Evolutionary conservation across 1,139 yeast species (phyloP).

Genomic region (Zygosaccharomyces pseudobailii): DNA sequence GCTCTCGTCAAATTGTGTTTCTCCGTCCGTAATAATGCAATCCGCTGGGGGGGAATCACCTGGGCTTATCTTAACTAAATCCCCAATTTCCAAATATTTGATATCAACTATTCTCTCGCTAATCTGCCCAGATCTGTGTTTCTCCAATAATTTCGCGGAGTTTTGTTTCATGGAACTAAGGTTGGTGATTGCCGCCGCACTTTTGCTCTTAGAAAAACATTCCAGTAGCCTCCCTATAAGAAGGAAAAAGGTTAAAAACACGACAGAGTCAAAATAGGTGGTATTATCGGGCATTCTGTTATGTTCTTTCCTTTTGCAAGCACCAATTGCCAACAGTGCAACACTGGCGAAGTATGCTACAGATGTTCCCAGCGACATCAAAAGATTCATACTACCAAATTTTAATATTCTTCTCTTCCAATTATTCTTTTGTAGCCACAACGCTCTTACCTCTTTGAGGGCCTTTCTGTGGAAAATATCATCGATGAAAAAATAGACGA

Average conservation of each 20-base stretch:
- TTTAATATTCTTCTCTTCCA: constrained; percentile 54
- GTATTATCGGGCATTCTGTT: constrained; percentile 45
- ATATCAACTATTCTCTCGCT: constrained; percentile 42
- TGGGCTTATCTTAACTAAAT: constrained; percentile 50
- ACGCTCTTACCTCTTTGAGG: constrained; percentile 48
- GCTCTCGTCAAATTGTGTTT: constrained; percentile 64
- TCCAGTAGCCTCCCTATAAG: constrained; percentile 68
- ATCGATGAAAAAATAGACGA: constrained; percentile 71
- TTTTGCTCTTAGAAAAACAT: constrained; percentile 58
- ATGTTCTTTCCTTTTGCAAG: constrained; percentile 33
- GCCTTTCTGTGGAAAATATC: constrained; percentile 70
- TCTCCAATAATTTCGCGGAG: constrained; percentile 46
- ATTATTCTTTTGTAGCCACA: constrained; percentile 55
- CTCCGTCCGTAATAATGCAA: constrained; percentile 55
- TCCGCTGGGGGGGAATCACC: constrained; percentile 76
- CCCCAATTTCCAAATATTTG: constrained; percentile 59
- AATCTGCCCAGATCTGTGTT: constrained; percentile 19
- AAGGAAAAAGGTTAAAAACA: constrained; percentile 65
- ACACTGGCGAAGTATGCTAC: constrained; percentile 69
- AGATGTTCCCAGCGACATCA: constrained; percentile 68
- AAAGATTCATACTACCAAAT: constrained; percentile 74
- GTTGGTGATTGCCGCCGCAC: constrained; percentile 59
- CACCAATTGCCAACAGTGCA: constrained; percentile 48
- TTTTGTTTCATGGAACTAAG: constrained; percentile 49
- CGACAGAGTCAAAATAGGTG: constrained; percentile 74